Evolutionary conservation across 192 early-diverging fungal genomes (phyloP), one percentile per base, ranked within the genome.

Genomic region (Obelidium mucronatum): DNA sequence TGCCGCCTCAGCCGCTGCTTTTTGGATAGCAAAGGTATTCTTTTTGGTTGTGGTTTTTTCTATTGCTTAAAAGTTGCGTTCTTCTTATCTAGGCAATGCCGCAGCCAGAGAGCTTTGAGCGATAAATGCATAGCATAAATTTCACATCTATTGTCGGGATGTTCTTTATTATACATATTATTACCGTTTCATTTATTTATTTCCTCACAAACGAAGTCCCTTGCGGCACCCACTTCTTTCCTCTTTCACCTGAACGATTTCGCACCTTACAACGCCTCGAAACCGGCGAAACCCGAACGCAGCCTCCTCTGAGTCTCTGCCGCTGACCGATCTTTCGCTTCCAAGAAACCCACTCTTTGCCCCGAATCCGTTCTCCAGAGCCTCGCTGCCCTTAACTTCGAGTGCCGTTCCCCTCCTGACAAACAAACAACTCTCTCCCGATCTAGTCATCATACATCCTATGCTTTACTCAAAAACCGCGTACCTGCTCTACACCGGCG

Each of bases 401-500:
- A 56, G 53, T 26, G 53, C 54, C 19, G 26, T 72, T 35, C 69
- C 69, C 17, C 69, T 72, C 1, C 34, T 37, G 28, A 34, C 69
- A 6, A 13, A 22, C 53, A 17, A 51, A 0, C 69, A 72, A 42
- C 56, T 72, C 24, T 72, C 69, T 5, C 69, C 69, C 19, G 53
- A 51, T 6, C 51, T 72, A 22, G 30, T 58, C 17, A 28, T 76
- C 26, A 33, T 56, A 61, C 35, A 35, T 28, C 24, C 22, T 24
- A 78, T 75, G 71, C 48, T 70, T 26, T 83, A 83, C 75, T 81
- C 81, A 40, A 86, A 86, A 51, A 64, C 67, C 58, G 70, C 84
- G 6, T 76, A 61, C 60, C 48, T 86, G 24, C 61, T 44, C 33
- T 86, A 83, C 64, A 48, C 59, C 19, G 79, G 48, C 31, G 55